Evolutionary conservation across 2,329 filamentous ascomycete species (phyloP).

Genomic region (Exserohilum turcica): DNA sequence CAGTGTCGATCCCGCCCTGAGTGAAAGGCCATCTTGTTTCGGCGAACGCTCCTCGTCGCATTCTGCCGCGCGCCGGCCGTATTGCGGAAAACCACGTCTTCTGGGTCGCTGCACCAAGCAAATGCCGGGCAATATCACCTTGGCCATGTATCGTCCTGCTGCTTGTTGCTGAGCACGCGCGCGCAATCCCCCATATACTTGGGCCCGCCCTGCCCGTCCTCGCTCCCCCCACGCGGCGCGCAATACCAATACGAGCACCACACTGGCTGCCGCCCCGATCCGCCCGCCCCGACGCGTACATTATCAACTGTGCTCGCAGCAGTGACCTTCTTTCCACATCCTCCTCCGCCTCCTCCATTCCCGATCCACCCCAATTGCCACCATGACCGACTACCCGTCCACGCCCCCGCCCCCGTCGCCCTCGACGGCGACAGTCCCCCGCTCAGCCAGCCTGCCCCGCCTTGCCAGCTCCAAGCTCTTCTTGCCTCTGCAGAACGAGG

Average conservation of each 20-base stretch:
- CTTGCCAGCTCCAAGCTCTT: slow-evolving; percentile 48
- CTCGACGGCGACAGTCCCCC: slow-evolving; percentile 21
- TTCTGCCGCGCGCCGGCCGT: slow-evolving; percentile 19
- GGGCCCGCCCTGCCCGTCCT: background rate
- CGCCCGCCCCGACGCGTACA: slow-evolving; percentile 7
- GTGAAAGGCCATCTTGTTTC: slow-evolving; percentile 23
- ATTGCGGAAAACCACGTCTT: slow-evolving; percentile 17
- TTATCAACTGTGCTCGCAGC: background rate
- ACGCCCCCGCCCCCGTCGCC: slow-evolving; percentile 25
- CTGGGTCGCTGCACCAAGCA: slow-evolving; percentile 2
- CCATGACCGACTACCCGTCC: slow-evolving; percentile 26
- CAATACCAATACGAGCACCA: slow-evolving; percentile 5
- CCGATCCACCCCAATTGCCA: background rate
- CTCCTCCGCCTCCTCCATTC: slow-evolving; percentile 1
- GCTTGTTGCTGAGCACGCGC: background rate
- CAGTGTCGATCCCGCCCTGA: slow-evolving; percentile 26
- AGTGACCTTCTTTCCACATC: background rate
- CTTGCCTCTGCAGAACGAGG: slow-evolving; percentile 49
- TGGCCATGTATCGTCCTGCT: background rate
- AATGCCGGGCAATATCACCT: slow-evolving; percentile 6
- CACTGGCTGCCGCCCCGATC: background rate
- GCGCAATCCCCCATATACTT: background rate
- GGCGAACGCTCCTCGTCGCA: slow-evolving; percentile 23
- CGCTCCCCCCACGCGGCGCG: background rate
- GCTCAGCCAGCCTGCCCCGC: slow-evolving; percentile 38